These are phyloP conservation scores for Hemisphaericaspora nanyangensis DNA, from an alignment of 805 yeast genomes.

Conservation along the genomic window DNA sequence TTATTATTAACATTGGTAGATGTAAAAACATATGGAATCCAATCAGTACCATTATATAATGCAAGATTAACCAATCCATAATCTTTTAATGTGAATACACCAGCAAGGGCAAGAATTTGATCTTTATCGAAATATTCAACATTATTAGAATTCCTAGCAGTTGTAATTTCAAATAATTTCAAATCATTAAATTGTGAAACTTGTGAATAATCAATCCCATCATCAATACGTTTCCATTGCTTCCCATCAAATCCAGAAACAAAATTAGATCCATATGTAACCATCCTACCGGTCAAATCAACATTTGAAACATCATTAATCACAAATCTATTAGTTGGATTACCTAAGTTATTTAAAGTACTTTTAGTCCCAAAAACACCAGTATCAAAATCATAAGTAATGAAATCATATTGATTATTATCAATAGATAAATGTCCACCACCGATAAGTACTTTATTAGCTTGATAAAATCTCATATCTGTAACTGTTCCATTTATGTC, in stretches of 20 bases:
- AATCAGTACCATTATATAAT: conserved; percentile 56
- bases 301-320: conserved; percentile 39
- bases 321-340: conserved; percentile 31
- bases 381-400: conserved; percentile 50
- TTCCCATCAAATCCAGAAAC: conserved; percentile 44
- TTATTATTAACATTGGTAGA: conserved; percentile 9
- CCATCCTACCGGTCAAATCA: conserved; percentile 36
- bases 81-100: conserved; percentile 43
- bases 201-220: conserved; percentile 21
- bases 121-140: conserved; percentile 37
- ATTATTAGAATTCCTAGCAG: conserved; percentile 26
- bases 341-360: conserved; percentile 18
- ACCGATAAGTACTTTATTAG: conserved; percentile 36
- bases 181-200: conserved; percentile 42
- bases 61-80: conserved; percentile 64
- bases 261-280: conserved; percentile 32
- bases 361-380: conserved; percentile 20
- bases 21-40: conserved; percentile 64
- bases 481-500: conserved; percentile 49
- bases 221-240: conserved; percentile 44
- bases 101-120: conserved; percentile 53
- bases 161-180: conserved; percentile 35
- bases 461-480: conserved; percentile 45
- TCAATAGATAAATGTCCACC: conserved; percentile 49
- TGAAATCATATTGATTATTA: conserved; percentile 36